Base-by-base conservation (phyloP, 2,329 filamentous ascomycete genomes). In the Penicillium olsonii region DNA sequence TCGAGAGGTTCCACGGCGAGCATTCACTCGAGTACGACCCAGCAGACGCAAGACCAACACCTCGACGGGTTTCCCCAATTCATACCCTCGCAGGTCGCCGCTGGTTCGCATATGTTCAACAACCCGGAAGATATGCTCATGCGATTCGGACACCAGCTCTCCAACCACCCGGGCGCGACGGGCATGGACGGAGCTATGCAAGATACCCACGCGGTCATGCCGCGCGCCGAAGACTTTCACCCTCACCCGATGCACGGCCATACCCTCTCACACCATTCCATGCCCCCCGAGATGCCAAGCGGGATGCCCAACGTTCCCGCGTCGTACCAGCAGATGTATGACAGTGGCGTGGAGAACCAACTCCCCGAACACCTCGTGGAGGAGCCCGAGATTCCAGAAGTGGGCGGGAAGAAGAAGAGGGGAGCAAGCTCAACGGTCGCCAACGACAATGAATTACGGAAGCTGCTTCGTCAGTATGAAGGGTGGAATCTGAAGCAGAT, bases 401-500 rank as follows among this genome's bases (percentile, higher is more conserved):
- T 64, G 17, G 73, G 72, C 9, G 60, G 65, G 15, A 72, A 72
- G 42, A 76, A 74, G 62, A 75, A 74, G 58, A 73, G 75, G 55
- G 75, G 74, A 1, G 73, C 74, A 3, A 75, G 71, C 45, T 76
- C 75, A 1, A 77, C 74, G 9, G 59, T 77, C 27, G 74, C 75
- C 6, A 78, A 78, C 53, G 76, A 78, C 51, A 75, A 75, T 47
- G 76, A 78, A 50, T 50, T 78, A 42, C 69, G 75, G 31, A 75
- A 75, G 35, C 54, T 78, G 12, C 66, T 78, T 39, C 68, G 71
- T 12, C 75, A 78, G 52, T 76, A 78, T 49, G 70, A 75, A 54
- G 72, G 73, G 4, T 75, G 71, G 52, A 64, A 61, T 4, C 54
- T 78, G 37, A 71, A 74, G 52, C 72, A 78, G 49, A 76, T 78